These are phyloP conservation scores for Cicer arietinum DNA, from an alignment of 306 rosid species.

Conservation along the genomic window DNA sequence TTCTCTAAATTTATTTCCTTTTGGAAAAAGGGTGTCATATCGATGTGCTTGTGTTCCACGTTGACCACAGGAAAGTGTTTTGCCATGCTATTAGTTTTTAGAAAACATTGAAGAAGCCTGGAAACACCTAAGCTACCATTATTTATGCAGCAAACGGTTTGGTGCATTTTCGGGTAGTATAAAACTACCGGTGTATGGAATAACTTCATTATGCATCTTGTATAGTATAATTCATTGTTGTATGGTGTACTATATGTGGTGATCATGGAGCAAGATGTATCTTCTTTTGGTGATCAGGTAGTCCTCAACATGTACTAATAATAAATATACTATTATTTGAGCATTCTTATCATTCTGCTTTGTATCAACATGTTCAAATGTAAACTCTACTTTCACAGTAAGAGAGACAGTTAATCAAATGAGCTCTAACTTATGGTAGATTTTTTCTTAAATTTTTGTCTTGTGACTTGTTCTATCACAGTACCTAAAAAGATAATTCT, in stretches of 20 bases:
- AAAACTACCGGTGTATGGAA: background rate
- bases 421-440: background rate
- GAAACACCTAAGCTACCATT: conserved; percentile 15
- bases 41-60: background rate
- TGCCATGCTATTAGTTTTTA: conserved; percentile 24
- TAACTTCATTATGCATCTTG: conserved; percentile 28
- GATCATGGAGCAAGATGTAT: conserved; percentile 7
- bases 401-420: background rate
- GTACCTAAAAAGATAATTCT: background rate
- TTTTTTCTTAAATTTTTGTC: background rate
- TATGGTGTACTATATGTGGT: conserved; percentile 12
- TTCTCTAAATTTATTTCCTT: conserved; percentile 34
- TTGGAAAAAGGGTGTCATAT: background rate
- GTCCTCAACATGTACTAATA: background rate
- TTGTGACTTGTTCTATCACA: background rate
- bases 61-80: conserved; percentile 10
- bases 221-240: conserved; percentile 19
- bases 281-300: background rate
- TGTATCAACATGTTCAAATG: conserved; percentile 13
- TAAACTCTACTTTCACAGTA: background rate
- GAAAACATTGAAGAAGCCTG: background rate
- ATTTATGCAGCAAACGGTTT: conserved; percentile 31
- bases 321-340: background rate
- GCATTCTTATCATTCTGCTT: background rate
- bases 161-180: conserved; percentile 17